A percentile compares a stretch with the other conserved stretches of the same genome.
phyloP scores from a whole-genome alignment of 106 monocot species.

The Allium sativum region DNA sequence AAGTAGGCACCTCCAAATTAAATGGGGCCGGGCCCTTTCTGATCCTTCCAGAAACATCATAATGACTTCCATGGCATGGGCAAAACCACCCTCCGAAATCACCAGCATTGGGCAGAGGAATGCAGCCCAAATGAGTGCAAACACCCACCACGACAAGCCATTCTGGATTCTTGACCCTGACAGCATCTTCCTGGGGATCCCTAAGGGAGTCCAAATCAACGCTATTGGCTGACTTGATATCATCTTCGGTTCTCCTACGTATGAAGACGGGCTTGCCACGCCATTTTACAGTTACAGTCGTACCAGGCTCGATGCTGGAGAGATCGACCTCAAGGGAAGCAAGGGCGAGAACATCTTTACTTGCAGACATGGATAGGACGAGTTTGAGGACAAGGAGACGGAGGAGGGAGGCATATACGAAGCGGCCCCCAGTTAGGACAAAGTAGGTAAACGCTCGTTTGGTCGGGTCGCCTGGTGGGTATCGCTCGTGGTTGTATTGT shows the following conservation, averaged over 20 bases:
- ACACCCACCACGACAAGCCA: slow-evolving; percentile 77
- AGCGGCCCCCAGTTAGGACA: slow-evolving; percentile 47
- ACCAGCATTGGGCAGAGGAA: slow-evolving; percentile 76
- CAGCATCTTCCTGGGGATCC: slow-evolving; percentile 59
- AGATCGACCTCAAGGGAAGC: slow-evolving; percentile 82
- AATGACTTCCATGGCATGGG: slow-evolving; percentile 85
- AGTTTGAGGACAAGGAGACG: slow-evolving; percentile 78
- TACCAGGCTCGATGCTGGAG: slow-evolving; percentile 67
- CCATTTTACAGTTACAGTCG: slow-evolving; percentile 81
- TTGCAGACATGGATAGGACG: slow-evolving; percentile 70
- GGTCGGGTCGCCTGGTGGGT: slow-evolving; percentile 52
- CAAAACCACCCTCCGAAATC: slow-evolving; percentile 85
- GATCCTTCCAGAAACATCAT: slow-evolving; percentile 73
- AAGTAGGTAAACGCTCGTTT: slow-evolving; percentile 58
- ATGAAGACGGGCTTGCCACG: slow-evolving; percentile 91
- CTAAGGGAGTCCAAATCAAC: slow-evolving; percentile 52
- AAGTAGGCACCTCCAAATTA: slow-evolving; percentile 74
- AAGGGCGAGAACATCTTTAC: slow-evolving; percentile 76
- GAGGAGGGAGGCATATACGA: slow-evolving; percentile 72
- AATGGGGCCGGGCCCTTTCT: slow-evolving; percentile 81
- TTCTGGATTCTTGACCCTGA: slow-evolving; percentile 65
- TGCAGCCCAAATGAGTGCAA: slow-evolving; percentile 79
- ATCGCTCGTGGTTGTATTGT: slow-evolving; percentile 46
- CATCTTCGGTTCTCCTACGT: slow-evolving; percentile 46
- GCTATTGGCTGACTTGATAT: slow-evolving; percentile 60